These are phyloP conservation scores for Chytriomyces sp. DNA, from an alignment of 192 early-diverging fungal genomes.

Conservation along the genomic window DNA sequence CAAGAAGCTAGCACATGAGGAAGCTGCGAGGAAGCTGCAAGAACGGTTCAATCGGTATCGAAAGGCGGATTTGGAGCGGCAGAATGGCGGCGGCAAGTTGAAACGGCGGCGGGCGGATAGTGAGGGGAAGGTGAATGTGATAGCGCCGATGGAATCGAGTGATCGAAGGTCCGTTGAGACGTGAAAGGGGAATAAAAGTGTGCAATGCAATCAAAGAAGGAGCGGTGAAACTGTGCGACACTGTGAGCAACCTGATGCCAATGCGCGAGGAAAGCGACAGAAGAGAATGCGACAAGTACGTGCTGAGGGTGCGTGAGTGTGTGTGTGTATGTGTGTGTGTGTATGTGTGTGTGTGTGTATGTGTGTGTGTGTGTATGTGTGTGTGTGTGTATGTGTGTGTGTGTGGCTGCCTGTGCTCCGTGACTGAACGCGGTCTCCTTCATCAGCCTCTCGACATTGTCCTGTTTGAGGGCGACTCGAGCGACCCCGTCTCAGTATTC, in stretches of 20 bases:
- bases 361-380: no score
- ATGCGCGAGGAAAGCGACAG: neutral
- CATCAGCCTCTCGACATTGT: constrained; percentile 37
- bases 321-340: no score
- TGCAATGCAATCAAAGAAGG: neutral
- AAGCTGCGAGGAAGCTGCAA: constrained; percentile 6
- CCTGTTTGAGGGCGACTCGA: constrained; percentile 6
- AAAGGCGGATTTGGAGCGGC: neutral
- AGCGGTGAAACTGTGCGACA: neutral
- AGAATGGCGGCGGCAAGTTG: neutral
- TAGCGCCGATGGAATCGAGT: neutral
- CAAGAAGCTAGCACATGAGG: neutral
- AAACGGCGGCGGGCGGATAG: neutral
- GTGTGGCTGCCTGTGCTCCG: no score
- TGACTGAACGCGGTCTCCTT: neutral
- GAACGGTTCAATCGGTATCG: neutral
- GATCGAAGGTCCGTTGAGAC: neutral
- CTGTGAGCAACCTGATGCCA: neutral
- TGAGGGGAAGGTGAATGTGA: neutral
- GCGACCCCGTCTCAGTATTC: neutral
- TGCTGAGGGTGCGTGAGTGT: no score
- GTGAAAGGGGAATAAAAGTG: no score
- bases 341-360: no score
- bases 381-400: no score
- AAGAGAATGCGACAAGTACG: neutral